Base-by-base conservation (phyloP, 2,329 filamentous ascomycete genomes). In the Balansia obtecta region DNA sequence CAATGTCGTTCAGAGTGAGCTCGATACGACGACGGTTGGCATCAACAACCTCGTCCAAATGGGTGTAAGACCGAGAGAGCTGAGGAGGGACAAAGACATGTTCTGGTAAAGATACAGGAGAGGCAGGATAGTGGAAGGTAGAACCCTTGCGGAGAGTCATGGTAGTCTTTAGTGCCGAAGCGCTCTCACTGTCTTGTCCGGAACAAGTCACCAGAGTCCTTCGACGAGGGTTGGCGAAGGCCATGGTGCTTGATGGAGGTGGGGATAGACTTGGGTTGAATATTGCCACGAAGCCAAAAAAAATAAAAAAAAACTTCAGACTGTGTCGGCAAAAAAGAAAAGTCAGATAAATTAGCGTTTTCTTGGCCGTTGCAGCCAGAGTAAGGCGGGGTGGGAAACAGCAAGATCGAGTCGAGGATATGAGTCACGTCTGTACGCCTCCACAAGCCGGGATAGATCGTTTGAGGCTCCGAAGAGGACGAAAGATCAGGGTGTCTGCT, bases 31-130 rank as follows among this genome's bases (percentile, higher is more conserved):
- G 80, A 62, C 80, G 75, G 59, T 83, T 78, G 55, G 82, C 80
- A 61, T 82, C 80, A 64, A 86, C 76, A 50, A 85, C 80, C 75
- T 85, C 82, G 68, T 88, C 83, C 53, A 88, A 70, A 56, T 71
- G 77, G 48, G 84, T 86, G 58, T 85, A 81, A 46, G 85, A 82
- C 53, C 85, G 82, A 57, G 77, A 76, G 59, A 86, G 73, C 41
- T 69, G 68, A 51, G 77, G 77, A 52, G 77, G 73, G 49, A 65
- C 65, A 57, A 77, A 76, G 51, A 63, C 56, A 34, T 68, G 63
- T 52, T 70, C 69, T 53, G 67, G 63, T 46, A 62, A 56, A 57
- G 62, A 59, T 65, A 60, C 65, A 53, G 74, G 70, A 61, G 75
- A 75, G 38, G 62, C 57, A 53, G 64, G 73, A 64, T 76, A 76